Evolutionary conservation across 805 yeast species (phyloP).

Genomic region (Kurtzmaniella fragi): DNA sequence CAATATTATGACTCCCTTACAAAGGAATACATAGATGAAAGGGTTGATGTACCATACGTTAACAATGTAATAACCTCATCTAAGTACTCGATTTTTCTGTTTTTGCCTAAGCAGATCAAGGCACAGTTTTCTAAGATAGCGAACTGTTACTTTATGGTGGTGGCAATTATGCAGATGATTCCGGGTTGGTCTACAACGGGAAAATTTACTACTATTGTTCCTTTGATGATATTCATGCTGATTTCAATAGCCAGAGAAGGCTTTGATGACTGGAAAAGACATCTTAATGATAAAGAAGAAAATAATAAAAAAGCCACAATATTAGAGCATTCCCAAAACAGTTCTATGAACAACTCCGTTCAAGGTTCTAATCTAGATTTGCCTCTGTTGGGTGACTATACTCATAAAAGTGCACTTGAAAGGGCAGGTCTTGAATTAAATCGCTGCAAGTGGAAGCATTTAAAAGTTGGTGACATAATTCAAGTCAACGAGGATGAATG

Average conservation of each 20-base stretch:
- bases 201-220: slow-evolving; percentile 87
- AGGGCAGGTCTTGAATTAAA: slow-evolving; percentile 3
- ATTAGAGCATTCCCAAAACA: slow-evolving; percentile 9
- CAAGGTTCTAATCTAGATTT: slow-evolving; percentile 1
- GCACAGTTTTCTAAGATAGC: slow-evolving; percentile 94
- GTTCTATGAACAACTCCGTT: slow-evolving; percentile 1
- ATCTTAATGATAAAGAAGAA: slow-evolving; percentile 78
- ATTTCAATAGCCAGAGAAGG: slow-evolving; percentile 92
- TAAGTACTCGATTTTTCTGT: slow-evolving; percentile 73
- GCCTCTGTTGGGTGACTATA: slow-evolving; percentile 1
- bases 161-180: slow-evolving; percentile 90
- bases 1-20: slow-evolving; percentile 16
- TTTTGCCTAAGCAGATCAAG: slow-evolving; percentile 79
- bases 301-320: slow-evolving; percentile 45
- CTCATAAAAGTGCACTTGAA: slow-evolving; percentile 15
- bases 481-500: slow-evolving; percentile 75
- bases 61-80: slow-evolving; percentile 79
- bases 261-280: slow-evolving; percentile 87
- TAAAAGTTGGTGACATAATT: slow-evolving; percentile 85
- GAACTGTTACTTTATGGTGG: slow-evolving; percentile 81
- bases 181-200: slow-evolving; percentile 99
- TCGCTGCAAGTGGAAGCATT: slow-evolving; percentile 57
- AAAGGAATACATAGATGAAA: slow-evolving; percentile 57
- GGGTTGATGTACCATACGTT: slow-evolving; percentile 56
- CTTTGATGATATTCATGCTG: slow-evolving; percentile 77